Percentiles rank a stretch among this genome's conserved stretches.
Evolutionary conservation across 108 stramenopile genomes (phyloP).

Genomic region (Mayamaea pseudoterrestris): DNA sequence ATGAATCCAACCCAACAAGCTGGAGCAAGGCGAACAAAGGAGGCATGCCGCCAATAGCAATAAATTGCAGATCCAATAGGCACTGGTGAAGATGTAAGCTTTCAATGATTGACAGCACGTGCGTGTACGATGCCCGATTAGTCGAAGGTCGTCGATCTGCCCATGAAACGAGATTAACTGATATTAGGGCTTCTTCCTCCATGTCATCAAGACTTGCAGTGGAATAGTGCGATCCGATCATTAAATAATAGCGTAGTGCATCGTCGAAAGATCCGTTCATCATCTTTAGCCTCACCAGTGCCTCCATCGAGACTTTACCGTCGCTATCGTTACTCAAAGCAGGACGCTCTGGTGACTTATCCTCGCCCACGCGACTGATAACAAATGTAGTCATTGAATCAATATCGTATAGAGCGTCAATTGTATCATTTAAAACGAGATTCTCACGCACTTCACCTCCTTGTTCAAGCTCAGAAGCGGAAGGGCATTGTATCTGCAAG

Average conservation of each 20-base stretch:
- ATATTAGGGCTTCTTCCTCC: constrained; percentile 25
- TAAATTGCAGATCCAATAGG: constrained; percentile 37
- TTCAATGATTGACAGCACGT: constrained; percentile 48
- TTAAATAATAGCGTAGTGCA: constrained; percentile 48
- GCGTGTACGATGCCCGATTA: constrained; percentile 20
- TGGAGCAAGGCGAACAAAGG: constrained; percentile 56
- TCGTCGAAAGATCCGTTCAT: constrained; percentile 54
- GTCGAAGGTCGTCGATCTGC: background rate
- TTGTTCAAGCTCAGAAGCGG: background rate
- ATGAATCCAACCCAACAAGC: constrained; percentile 43
- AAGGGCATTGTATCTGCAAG: constrained; percentile 2
- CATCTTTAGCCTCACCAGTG: constrained; percentile 52
- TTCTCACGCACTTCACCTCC: background rate
- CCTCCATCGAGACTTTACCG: constrained; percentile 20
- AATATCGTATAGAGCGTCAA: background rate
- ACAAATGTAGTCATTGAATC: background rate
- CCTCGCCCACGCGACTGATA: background rate
- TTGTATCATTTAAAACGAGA: no score
- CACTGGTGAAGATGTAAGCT: constrained; percentile 44
- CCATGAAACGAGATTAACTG: constrained; percentile 9
- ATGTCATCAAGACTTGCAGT: constrained; percentile 24
- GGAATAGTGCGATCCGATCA: constrained; percentile 42
- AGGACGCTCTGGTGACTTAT: no score
- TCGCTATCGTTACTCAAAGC: background rate
- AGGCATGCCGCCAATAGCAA: background rate